These are phyloP conservation scores for Silene conica DNA, from an alignment of 148 eudicot species.

Conservation along the genomic window DNA sequence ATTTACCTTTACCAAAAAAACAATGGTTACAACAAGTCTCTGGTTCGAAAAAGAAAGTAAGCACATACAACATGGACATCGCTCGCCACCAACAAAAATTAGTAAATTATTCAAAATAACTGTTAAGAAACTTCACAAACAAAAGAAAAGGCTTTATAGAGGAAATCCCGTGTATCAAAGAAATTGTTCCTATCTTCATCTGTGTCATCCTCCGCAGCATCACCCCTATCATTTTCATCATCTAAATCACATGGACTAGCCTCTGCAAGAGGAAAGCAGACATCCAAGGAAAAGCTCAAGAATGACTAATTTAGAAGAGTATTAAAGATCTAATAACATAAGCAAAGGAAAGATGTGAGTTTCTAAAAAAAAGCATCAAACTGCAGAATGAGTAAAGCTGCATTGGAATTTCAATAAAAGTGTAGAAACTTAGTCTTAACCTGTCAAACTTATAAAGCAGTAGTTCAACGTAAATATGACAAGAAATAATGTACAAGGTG, in stretches of 20 bases:
- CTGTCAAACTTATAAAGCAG: not conserved
- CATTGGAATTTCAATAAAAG: not conserved
- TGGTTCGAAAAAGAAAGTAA: not conserved
- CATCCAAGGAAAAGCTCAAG: not conserved
- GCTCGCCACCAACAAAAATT: not conserved
- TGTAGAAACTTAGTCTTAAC: not conserved
- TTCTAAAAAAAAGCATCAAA: not conserved
- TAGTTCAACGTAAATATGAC: not conserved
- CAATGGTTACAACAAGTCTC: not conserved
- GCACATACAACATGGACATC: not conserved
- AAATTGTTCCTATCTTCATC: constrained; percentile 68
- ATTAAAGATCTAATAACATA: not conserved
- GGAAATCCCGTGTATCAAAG: constrained; percentile 70
- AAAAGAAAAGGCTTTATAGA: constrained; percentile 14
- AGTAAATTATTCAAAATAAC: not conserved
- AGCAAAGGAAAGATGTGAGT: not conserved
- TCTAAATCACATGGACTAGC: constrained; percentile 68
- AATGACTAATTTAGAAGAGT: not conserved
- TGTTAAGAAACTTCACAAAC: not conserved
- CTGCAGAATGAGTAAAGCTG: not conserved
- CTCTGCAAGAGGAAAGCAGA: constrained; percentile 32
- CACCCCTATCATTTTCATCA: constrained; percentile 66
- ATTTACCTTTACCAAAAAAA: too few species aligned
- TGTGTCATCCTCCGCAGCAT: constrained; percentile 73
- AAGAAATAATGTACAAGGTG: not conserved